Base-by-base conservation (phyloP, 306 rosid species). In the Sophora flavescens region DNA sequence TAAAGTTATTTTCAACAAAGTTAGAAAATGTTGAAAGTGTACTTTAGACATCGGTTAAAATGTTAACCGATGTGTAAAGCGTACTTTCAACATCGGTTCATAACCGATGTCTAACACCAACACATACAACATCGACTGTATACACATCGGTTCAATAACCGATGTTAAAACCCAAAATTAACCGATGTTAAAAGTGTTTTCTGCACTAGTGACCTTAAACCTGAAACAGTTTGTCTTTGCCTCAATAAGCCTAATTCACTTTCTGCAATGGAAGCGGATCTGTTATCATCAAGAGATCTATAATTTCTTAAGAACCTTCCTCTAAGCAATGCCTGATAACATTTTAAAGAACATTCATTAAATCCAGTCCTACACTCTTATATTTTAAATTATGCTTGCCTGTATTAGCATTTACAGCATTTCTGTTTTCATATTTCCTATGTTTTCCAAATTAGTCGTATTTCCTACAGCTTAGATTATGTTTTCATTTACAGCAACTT, bases 211-310 rank as follows among this genome's bases (percentile, higher is more conserved):
- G n/a, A 92, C 99, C 99, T 92, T 65, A 92, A 80, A 69, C 92
- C 99, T 66, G 99, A 91, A 28, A 96, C 98, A 26, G 97, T 89
- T 39, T 88, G 93, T 36, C 82, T 87, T 81, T 76, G 90, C 86
- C 99, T 87, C 90, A 96, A 68, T n/a, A 96, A 79, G 54, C 99
- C 98, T 77, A 96, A 78, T 78, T 96, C 98, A 82, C 90, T 82
- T 80, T 89, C 97, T 35, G 99, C 92, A 33, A 82, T 68, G 8
- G 98, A 92, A 71, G 89, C 38, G n/a, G 91, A 77, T 85, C 87
- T 86, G 79, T 78, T 89, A 74, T 82, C 86, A 61, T 80, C 93
- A 71, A 84, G 47, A 66, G 82, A 41, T 69, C 96, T 91, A 87
- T 82, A 88, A 81, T 92, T 88, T 82, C 97, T 86, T 83, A 96